Conservation (phyloP, 2,329 filamentous ascomycete genomes). For the Phoma sp. region DNA sequence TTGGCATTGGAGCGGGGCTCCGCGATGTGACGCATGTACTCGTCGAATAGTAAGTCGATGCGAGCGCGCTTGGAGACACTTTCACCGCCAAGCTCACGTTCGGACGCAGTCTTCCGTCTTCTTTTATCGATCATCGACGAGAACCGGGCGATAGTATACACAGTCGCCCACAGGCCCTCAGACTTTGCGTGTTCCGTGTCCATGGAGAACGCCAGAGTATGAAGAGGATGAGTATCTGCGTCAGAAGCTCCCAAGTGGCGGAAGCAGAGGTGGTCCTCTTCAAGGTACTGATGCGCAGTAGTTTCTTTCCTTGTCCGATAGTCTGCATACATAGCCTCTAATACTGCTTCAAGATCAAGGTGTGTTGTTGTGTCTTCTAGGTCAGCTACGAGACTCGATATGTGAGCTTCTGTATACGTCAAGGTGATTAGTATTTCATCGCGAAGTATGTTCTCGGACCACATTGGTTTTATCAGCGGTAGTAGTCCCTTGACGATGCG, state of each 20-base stretch:
- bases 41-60: constrained; percentile 46
- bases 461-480: constrained; percentile 76
- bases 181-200: constrained; percentile 36
- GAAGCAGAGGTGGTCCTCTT: constrained; percentile 74
- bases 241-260: constrained; percentile 50
- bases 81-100: constrained; percentile 30
- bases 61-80: constrained; percentile 47
- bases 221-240: constrained; percentile 31
- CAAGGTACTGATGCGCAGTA: constrained; percentile 57
- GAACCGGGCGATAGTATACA: constrained; percentile 49
- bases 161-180: constrained; percentile 47
- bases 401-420: constrained; percentile 61
- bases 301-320: constrained; percentile 74
- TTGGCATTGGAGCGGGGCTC: constrained; percentile 47
- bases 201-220: constrained; percentile 44
- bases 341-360: constrained; percentile 65
- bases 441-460: constrained; percentile 68
- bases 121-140: constrained; percentile 44
- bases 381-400: constrained; percentile 42
- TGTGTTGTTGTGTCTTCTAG: constrained; percentile 34
- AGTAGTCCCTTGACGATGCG: constrained; percentile 67
- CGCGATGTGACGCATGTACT: constrained; percentile 49
- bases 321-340: constrained; percentile 76
- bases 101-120: constrained; percentile 22
- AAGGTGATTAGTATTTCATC: constrained; percentile 78